Percentiles rank a stretch among this genome's conserved stretches.
These are phyloP conservation scores for Gamarada debralockiae DNA, from an alignment of 495 filamentous ascomycete genomes.

Conservation along the genomic window DNA sequence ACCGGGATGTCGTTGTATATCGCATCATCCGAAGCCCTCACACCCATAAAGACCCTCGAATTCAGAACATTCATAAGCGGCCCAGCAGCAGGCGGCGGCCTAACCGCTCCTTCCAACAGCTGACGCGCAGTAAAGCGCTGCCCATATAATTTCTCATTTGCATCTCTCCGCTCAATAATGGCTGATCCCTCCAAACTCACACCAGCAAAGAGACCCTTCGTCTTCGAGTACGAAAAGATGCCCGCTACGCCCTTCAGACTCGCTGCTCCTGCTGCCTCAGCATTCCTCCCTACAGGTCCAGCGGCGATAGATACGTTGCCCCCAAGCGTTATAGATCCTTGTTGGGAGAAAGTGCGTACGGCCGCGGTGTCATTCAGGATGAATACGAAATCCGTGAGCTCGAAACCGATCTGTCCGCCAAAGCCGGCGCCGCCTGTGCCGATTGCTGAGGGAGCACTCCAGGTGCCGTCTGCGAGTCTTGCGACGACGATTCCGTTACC, in stretches of 20 bases:
- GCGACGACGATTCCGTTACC: constrained; percentile 93
- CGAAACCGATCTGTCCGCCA: constrained; percentile 95
- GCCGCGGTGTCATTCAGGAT: constrained; percentile 92
- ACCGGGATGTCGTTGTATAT: constrained; percentile 97
- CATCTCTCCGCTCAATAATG: constrained; percentile 89
- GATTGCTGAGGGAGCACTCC: constrained; percentile 94
- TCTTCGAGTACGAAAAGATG: constrained; percentile 95
- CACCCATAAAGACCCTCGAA: constrained; percentile 75
- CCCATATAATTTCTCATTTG: constrained; percentile 94
- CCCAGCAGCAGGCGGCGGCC: constrained; percentile 75
- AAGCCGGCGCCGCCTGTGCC: constrained; percentile 88
- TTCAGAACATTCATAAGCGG: constrained; percentile 81
- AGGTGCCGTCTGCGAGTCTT: constrained; percentile 82
- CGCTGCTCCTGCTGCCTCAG: constrained; percentile 92
- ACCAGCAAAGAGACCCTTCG: constrained; percentile 94
- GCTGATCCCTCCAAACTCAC: constrained; percentile 90
- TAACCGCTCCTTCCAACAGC: constrained; percentile 72
- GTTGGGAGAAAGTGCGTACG: constrained; percentile 92
- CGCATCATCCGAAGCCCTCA: constrained; percentile 46
- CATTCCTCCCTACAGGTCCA: constrained; percentile 89
- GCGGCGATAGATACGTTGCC: constrained; percentile 96
- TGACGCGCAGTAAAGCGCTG: constrained; percentile 74
- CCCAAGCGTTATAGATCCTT: constrained; percentile 84
- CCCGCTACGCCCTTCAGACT: constrained; percentile 86
- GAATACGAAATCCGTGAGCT: constrained; percentile 98